Base-by-base conservation (phyloP, 2,329 filamentous ascomycete genomes). In the Juglanconis oblonga region DNA sequence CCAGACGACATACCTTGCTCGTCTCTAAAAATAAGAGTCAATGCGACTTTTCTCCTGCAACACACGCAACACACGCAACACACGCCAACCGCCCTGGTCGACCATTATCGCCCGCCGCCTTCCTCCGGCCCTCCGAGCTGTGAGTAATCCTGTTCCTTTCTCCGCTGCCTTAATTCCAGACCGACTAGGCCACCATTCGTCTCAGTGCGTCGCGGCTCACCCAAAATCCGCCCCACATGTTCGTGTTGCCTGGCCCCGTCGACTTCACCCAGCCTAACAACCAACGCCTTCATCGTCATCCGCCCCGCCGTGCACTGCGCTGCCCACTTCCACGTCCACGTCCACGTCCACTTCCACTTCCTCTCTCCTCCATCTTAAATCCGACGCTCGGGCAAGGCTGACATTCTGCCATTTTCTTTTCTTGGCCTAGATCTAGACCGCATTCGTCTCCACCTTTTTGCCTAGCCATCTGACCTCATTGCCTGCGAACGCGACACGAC, bases 201-300 rank as follows among this genome's bases (percentile, higher is more conserved):
- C 42, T 24, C 42, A 40, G 38, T 11, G 11, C 38, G 38, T 40
- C 38, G 38, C 38, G 38, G 38, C 52, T 17, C 24, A 45, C 52
- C 38, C 52, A 55, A n/a, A 47, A 29, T 7, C 40, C 31, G 24
- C 48, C 36, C 35, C 33, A 48, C 48, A 31, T 38, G 32, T 42
- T 56, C 44, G 32, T 49, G 54, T 49, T 57, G 53, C 52, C 58
- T 56, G 53, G 42, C 58, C 50, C 58, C 24, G 58, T 56, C 58
- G 40, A 45, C 33, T 51, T 54, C 38, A 55, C 53, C 36, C 55
- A 50, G 36, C 36, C 48, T 49, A 36, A 32, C 55, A n/a, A n/a
- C n/a, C n/a, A n/a, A 51, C 52, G 38, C 52, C 49, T 47, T 32
- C 57, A 56, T 59, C 57, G 61, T 62, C 61, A 60, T 60, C 31